These are phyloP conservation scores for Capsaspora owczarzaki DNA, from an alignment of 78 protist genomes.

Conservation along the genomic window DNA sequence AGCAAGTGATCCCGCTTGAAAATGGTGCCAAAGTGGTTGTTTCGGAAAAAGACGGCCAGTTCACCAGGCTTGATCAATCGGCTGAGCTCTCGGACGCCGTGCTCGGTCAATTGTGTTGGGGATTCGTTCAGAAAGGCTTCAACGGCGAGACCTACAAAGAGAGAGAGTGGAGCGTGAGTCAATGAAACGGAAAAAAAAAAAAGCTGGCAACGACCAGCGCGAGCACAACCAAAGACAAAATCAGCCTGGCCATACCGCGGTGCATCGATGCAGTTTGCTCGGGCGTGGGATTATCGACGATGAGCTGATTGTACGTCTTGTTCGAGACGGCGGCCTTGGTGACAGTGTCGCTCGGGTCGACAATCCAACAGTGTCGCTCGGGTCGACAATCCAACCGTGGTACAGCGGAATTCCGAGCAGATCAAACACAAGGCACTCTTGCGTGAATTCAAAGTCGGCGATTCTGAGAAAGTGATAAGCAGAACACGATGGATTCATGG, in stretches of 20 bases:
- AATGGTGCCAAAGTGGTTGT: slow-evolving; percentile 1
- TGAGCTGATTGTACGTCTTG: neutral
- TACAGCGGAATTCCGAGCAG: neutral
- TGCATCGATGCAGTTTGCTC: neutral
- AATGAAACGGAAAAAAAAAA: neutral
- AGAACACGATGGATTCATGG: neutral
- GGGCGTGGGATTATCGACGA: neutral
- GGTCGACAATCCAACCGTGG: neutral
- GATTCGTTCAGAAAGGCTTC: neutral
- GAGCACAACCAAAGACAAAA: neutral
- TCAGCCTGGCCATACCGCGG: too few species aligned
- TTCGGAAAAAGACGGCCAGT: neutral
- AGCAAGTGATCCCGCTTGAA: neutral
- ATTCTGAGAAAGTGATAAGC: neutral
- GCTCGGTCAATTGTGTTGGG: neutral
- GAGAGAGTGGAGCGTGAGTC: neutral
- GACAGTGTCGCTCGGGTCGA: neutral
- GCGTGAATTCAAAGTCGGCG: neutral
- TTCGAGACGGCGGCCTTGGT: neutral
- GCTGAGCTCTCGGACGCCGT: neutral
- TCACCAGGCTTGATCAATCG: neutral
- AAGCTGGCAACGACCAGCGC: neutral
- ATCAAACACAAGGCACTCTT: neutral
- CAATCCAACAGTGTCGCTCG: neutral
- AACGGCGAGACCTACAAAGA: neutral